Evolutionary conservation across 1,139 yeast species (phyloP), one percentile per base, ranked within the genome.

Genomic region (Debaryomyces singareniensis): DNA sequence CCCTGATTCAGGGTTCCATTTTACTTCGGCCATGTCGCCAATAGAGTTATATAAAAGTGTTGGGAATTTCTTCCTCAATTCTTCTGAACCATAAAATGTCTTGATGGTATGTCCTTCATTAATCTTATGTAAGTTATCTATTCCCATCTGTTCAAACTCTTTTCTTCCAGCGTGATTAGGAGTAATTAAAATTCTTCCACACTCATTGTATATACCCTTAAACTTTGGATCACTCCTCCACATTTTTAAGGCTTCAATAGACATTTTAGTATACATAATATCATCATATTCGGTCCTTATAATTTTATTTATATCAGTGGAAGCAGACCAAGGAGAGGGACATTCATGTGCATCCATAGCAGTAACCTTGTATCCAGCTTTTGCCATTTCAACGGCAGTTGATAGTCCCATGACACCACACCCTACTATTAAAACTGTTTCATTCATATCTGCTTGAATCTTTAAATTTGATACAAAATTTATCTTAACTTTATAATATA

Each of bases 211-310:
- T 4, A 53, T 45, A 2, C 40, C 38, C 25, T 42, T 46, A 35
- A 44, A 55, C 5, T 50, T 38, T 1, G 52, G 49, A 34, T 53
- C 55, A 20, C 41, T 30, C 31, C 35, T 30, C 47, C 47, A 43
- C 18, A 38, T 34, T 15, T 41, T 34, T 13, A 43, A 29, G 9
- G 47, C 36, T 27, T 43, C 47, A 24, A 43, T 24, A 5, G 45
- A 44, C 24, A 43, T 33, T 13, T 33, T 30, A 3, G 41, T 30
- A 26, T 36, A 36, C 30, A 39, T 37, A 10, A n/a, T 24, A 20
- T 36, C 34, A 15, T 27, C 25, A 15, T 35, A 42, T 11, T 38
- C 36, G 2, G 43, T 35, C 16, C 45, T 39, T 7, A 39, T 16
- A 13, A 39, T 37, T 30, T 39, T 39, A 26, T 39, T 39, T 28